These are phyloP conservation scores for Stenogyne calaminthoides DNA, from an alignment of 305 asterid genomes.

Conservation along the genomic window DNA sequence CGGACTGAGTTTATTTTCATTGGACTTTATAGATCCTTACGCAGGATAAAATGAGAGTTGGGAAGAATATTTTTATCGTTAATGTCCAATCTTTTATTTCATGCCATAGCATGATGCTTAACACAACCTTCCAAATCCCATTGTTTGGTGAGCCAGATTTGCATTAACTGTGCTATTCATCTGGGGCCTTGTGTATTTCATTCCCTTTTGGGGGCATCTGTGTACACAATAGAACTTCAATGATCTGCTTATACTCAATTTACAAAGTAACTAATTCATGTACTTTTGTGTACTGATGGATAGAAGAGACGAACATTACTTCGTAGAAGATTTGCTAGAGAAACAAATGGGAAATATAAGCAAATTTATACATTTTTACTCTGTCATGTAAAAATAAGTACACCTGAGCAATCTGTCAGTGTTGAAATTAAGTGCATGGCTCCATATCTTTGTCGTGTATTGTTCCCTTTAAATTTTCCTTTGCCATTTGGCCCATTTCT, in stretches of 20 bases:
- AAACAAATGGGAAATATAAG: background rate
- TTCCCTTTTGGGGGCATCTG: background rate
- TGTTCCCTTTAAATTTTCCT: background rate
- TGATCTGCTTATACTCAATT: constrained; percentile 15
- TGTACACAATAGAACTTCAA: background rate
- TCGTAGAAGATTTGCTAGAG: background rate
- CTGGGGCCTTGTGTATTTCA: constrained; percentile 8
- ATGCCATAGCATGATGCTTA: constrained; percentile 7
- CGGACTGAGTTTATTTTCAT: background rate
- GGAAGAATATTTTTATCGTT: background rate
- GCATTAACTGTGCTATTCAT: background rate
- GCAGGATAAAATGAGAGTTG: background rate
- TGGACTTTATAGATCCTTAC: background rate
- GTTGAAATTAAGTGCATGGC: background rate
- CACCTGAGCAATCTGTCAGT: background rate
- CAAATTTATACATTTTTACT: background rate
- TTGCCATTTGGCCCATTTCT: background rate
- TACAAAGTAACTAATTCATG: constrained; percentile 1
- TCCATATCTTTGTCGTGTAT: background rate
- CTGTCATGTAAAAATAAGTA: background rate
- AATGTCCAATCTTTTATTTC: constrained; percentile 8
- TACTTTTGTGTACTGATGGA: background rate
- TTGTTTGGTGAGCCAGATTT: constrained; percentile 5
- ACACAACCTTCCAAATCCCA: background rate
- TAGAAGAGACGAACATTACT: background rate